Base-by-base conservation (phyloP, 164 flowering plant genomes). In the Aristolochia contorta region DNA sequence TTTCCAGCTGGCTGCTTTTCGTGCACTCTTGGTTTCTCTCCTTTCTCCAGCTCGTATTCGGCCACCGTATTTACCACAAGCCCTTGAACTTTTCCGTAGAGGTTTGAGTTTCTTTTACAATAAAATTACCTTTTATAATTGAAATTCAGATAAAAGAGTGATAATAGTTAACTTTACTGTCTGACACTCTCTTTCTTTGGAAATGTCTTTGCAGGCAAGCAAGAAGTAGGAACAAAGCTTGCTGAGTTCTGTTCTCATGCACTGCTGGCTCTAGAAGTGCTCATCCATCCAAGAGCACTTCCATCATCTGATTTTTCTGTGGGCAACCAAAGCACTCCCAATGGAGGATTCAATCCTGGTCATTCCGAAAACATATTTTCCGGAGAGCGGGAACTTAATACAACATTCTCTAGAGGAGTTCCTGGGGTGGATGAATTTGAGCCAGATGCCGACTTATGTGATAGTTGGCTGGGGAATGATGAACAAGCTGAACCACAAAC, bases 201-300 rank as follows among this genome's bases (percentile, higher is more conserved):
- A 1, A 23, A 20, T 74, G 59, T 66, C 67, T 54, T 37, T 73
- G 72, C 78, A 91, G 96, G 96, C 30, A 78, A 62, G 72, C 85
- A 72, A 79, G 83, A 82, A 72, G 66, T 76, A 21, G 91, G 91
- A 65, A 77, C 86, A 20, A 77, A 71, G 76, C 67, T 88, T 56
- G 81, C 90, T 56, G 82, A 80, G 50, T 85, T 82, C 48, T 93
- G 97, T 75, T 76, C 84, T 21, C 80, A 75, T 62, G 96, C 94
- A 52, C 75, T 89, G 59, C 45, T 80, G 56, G 75, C 85, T 48
- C 69, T 90, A 75, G 96, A 90, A 73, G 83, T 80, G 22, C 83
- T 90, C 56, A 81, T 90, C 57, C 97, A 88, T 73, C 97, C 98
- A 4, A 79, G 96, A 65, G 81, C 81, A 4, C 89, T 82, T 65